Evolutionary conservation across 2,329 filamentous ascomycete genomes (phyloP).

Genomic region (Coniochaeta sp.): DNA sequence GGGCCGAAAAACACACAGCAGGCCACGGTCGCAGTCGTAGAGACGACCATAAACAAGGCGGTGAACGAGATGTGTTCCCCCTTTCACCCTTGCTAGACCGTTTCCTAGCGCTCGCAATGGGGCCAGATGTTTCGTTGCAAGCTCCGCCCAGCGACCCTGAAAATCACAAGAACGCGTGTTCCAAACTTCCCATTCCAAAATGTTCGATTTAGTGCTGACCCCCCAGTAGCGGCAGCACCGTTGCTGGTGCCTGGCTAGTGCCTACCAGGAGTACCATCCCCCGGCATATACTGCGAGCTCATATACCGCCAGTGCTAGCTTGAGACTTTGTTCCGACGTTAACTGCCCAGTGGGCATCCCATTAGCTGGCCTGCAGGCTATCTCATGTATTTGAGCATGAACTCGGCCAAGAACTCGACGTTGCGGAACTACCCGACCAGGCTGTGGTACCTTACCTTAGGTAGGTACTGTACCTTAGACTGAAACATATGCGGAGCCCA

Average conservation of each 20-base stretch:
- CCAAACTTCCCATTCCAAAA: background rate
- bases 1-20: background rate
- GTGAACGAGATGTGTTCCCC: background rate
- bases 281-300: background rate
- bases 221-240: background rate
- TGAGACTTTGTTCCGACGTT: background rate
- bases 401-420: background rate
- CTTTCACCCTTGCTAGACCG: background rate
- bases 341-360: background rate
- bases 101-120: background rate
- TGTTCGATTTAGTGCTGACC: background rate
- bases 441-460: too few relatives aligned
- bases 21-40: background rate
- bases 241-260: background rate
- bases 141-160: background rate
- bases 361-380: too few relatives aligned
- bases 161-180: background rate
- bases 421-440: background rate
- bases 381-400: background rate
- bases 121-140: background rate
- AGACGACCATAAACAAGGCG: background rate
- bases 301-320: too few relatives aligned
- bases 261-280: background rate
- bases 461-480: background rate
- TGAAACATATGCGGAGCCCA: too few relatives aligned